Percentiles rank a stretch among this genome's conserved stretches.
phyloP scores from a whole-genome alignment of 305 asterid genomes.

The Fraxinus floribunda region DNA sequence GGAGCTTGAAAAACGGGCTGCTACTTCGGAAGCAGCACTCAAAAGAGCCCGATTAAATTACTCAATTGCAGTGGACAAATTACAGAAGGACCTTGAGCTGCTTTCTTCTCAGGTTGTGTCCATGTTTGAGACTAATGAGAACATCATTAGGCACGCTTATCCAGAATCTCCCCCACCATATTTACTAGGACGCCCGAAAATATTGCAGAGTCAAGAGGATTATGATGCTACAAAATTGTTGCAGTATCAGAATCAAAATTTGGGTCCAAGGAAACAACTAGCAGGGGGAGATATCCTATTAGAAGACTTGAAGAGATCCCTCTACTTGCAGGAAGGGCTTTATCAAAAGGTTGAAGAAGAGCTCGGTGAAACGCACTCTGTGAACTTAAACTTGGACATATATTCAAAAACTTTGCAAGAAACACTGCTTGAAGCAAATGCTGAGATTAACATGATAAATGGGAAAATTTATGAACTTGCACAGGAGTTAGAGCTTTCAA shows the following conservation, averaged over 20 bases:
- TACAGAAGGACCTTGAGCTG: conserved; percentile 92
- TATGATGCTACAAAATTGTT: conserved; percentile 32
- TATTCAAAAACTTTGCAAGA: conserved; percentile 69
- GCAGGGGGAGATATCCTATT: conserved; percentile 70
- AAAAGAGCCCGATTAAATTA: conserved; percentile 91
- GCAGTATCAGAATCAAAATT: conserved; percentile 41
- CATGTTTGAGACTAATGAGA: conserved; percentile 88
- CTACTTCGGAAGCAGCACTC: conserved; percentile 79
- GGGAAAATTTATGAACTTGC: conserved; percentile 49
- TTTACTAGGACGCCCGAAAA: conserved; percentile 23
- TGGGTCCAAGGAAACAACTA: conserved; percentile 45
- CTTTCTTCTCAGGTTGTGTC: conserved; percentile 95
- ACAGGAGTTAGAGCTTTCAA: conserved; percentile 59
- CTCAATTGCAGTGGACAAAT: conserved; percentile 92
- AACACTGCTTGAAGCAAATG: conserved; percentile 57
- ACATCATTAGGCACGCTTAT: conserved; percentile 82
- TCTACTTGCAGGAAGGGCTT: conserved; percentile 74
- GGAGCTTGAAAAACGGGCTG: conserved; percentile 80
- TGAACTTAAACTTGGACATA: conserved; percentile 70
- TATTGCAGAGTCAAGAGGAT: conserved; percentile 37
- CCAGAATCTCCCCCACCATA: conserved; percentile 46
- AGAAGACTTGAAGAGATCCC: conserved; percentile 83
- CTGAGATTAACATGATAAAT: conserved; percentile 38
- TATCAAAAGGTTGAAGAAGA: conserved; percentile 84
- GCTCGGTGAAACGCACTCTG: conserved; percentile 66